These are phyloP conservation scores for Candida tropicalis DNA, from an alignment of 1,139 yeast species.

Conservation along the genomic window DNA sequence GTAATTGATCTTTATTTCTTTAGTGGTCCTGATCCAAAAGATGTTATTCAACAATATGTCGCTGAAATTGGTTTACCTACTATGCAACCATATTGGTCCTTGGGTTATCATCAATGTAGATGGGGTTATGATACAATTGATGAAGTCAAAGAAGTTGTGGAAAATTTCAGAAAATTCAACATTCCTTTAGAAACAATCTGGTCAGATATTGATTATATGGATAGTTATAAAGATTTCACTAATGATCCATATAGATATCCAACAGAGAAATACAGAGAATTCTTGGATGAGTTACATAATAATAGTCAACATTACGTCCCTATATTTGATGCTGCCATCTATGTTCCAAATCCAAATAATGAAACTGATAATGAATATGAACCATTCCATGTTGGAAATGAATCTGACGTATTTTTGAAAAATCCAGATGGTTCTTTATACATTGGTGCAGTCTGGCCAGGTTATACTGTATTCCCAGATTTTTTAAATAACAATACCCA, in stretches of 20 bases:
- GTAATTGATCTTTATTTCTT: constrained; percentile 35
- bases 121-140: constrained; percentile 25
- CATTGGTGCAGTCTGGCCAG: constrained; percentile 30
- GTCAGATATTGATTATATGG: constrained; percentile 30
- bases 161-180: constrained; percentile 21
- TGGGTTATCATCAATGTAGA: constrained; percentile 28
- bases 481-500: constrained; percentile 27
- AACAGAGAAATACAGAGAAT: constrained; percentile 20
- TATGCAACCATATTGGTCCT: constrained; percentile 27
- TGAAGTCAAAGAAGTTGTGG: constrained; percentile 21
- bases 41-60: constrained; percentile 31
- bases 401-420: constrained; percentile 28
- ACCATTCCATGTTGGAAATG: constrained; percentile 27
- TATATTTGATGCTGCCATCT: constrained; percentile 36
- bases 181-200: constrained; percentile 28
- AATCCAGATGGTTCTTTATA: constrained; percentile 30
- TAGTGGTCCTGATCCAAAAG: constrained; percentile 32
- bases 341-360: constrained; percentile 27
- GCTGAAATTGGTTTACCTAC: constrained; percentile 24
- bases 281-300: constrained; percentile 26
- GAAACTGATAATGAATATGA: constrained; percentile 25
- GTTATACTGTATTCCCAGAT: constrained; percentile 36
- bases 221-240: constrained; percentile 32
- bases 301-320: constrained; percentile 32
- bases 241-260: constrained; percentile 29